Conservation (phyloP, 306 rosid species). For the Prunus mongolica region DNA sequence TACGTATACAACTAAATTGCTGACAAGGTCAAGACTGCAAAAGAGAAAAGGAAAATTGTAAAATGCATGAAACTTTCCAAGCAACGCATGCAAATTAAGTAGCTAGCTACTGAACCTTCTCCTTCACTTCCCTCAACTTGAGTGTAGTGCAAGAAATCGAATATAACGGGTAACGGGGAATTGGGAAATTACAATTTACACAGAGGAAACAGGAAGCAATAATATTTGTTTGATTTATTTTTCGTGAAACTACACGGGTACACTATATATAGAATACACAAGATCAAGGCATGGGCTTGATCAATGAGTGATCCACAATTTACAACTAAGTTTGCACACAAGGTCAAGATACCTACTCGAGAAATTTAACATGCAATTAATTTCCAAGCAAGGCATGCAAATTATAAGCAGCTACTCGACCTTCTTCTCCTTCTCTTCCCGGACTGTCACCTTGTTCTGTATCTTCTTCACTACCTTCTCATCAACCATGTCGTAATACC, state of each 20-base stretch:
- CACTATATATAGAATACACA: no score
- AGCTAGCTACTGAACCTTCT: not conserved
- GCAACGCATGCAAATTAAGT: no score
- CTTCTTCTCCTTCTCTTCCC: conserved; percentile 9
- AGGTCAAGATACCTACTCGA: no score
- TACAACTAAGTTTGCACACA: not conserved
- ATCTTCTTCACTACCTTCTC: conserved; percentile 49
- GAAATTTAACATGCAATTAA: not conserved
- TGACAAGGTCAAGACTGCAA: not conserved
- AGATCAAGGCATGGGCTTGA: not conserved
- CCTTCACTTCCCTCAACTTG: not conserved
- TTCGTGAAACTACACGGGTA: no score
- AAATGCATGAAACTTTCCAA: no score
- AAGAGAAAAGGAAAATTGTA: no score
- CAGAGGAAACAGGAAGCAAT: no score
- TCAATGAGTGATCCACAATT: not conserved
- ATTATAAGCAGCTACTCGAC: not conserved
- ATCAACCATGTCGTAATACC: conserved; percentile 40
- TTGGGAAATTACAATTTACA: no score
- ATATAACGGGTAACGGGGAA: no score
- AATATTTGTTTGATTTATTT: no score
- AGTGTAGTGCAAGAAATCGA: no score
- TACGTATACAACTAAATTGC: not conserved
- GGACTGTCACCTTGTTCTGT: conserved; percentile 18
- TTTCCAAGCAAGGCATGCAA: not conserved